Percentiles rank a stretch among this genome's conserved stretches.
Evolutionary conservation across 2,329 filamentous ascomycete genomes (phyloP).

Genomic region (Colletotrichum sp.): DNA sequence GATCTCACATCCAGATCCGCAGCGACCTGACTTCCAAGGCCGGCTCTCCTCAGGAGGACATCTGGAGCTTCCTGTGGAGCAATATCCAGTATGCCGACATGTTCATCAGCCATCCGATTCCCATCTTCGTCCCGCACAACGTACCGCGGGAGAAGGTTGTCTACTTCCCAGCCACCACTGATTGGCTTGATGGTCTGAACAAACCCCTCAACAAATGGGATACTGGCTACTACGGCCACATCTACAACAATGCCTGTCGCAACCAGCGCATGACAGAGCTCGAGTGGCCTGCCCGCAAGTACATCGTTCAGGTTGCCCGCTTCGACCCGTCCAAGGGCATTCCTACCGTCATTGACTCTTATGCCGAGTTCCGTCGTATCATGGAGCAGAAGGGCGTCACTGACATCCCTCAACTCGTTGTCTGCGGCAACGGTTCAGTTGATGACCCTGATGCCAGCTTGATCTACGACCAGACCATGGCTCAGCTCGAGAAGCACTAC

Average conservation of each 20-base stretch:
- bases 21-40: slow-evolving; percentile 70
- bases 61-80: slow-evolving; percentile 79
- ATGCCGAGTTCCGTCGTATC: slow-evolving; percentile 71
- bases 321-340: slow-evolving; percentile 88
- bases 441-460: slow-evolving; percentile 79
- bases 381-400: slow-evolving; percentile 58
- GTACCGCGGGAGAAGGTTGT: slow-evolving; percentile 71
- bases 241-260: slow-evolving; percentile 70
- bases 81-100: slow-evolving; percentile 74
- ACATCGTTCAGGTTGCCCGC: slow-evolving; percentile 81
- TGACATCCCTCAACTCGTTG: slow-evolving; percentile 72
- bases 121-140: slow-evolving; percentile 72
- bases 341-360: slow-evolving; percentile 76
- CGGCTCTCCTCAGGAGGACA: slow-evolving; percentile 72
- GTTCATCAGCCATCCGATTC: slow-evolving; percentile 84
- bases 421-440: slow-evolving; percentile 80
- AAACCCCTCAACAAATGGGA: slow-evolving; percentile 76
- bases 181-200: slow-evolving; percentile 85
- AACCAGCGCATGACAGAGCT: slow-evolving; percentile 65
- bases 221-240: slow-evolving; percentile 73
- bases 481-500: slow-evolving; percentile 68
- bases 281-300: slow-evolving; percentile 65
- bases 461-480: slow-evolving; percentile 75
- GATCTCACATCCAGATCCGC: slow-evolving; percentile 84
- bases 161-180: slow-evolving; percentile 81